Percentiles rank a stretch among this genome's conserved stretches.
Conservation (phyloP, 2,329 filamentous ascomycete species). For the Sporothrix pallida region DNA sequence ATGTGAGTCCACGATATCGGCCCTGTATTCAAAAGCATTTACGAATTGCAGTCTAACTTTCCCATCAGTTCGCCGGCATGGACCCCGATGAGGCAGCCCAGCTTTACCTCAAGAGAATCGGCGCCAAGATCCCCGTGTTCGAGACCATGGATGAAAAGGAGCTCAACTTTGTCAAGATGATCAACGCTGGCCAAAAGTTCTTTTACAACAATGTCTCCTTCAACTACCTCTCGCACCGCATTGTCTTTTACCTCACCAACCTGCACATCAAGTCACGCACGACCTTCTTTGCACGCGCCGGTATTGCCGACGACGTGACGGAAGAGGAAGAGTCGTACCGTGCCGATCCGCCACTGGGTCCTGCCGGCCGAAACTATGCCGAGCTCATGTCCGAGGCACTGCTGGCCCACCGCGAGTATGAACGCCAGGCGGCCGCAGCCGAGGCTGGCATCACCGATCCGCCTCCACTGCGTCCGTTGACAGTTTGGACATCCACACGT, state of each 20-base stretch:
- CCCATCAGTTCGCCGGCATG: slow-evolving; percentile 82
- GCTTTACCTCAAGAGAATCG: slow-evolving; percentile 88
- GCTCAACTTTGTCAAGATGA: slow-evolving; percentile 99
- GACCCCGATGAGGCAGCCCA: slow-evolving; percentile 88
- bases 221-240: slow-evolving; percentile 93
- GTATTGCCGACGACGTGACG: slow-evolving; percentile 82
- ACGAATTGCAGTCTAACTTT: not conserved
- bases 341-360: slow-evolving; percentile 82
- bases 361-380: slow-evolving; percentile 80
- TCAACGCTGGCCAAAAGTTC: slow-evolving; percentile 91
- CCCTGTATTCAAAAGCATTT: too few species aligned
- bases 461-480: slow-evolving; percentile 67
- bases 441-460: slow-evolving; percentile 71
- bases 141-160: slow-evolving; percentile 96
- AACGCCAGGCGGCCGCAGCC: slow-evolving; percentile 71
- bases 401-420: slow-evolving; percentile 80
- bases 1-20: slow-evolving; percentile 60
- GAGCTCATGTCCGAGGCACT: slow-evolving; percentile 85
- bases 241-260: slow-evolving; percentile 98
- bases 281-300: slow-evolving; percentile 90
- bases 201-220: slow-evolving; percentile 98
- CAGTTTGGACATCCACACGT: slow-evolving; percentile 93
- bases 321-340: slow-evolving; percentile 92
- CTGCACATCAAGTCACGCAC: slow-evolving; percentile 94
- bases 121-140: slow-evolving; percentile 90